Evolutionary conservation across 768 basidiomycete genomes (phyloP), one percentile per base, ranked within the genome.

Genomic region (Leccinum barrowsii): DNA sequence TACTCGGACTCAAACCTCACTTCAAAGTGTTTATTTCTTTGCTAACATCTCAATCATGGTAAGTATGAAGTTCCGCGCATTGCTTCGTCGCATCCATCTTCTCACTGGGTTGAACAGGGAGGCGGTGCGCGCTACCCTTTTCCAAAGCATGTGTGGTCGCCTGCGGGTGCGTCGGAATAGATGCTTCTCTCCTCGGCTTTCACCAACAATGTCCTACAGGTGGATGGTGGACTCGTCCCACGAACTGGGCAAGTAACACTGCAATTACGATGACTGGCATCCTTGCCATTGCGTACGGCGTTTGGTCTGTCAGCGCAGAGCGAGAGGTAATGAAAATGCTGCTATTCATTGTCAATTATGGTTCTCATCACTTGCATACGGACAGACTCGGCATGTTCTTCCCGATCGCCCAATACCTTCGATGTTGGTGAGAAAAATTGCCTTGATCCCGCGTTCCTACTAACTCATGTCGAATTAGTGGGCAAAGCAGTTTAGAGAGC

Each of bases 71-170:
- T 48, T 24, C 8, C 3, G 6, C n/a, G 5, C n/a, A 5, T 21
- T 30, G 12, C 4, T 21, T 28, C 24, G 5, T 57, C 12, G 2
- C 11, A 42, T 19, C 1, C 15, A 11, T 1, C 11, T 13, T 28
- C 52, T 66, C 24, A 66, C 35, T 7, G 8, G 10, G 2, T n/a
- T 21, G 13, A 5, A 19, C 57, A 92, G 90, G 90, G 90, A 49
- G 90, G 90, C 75, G 90, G 89, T 61, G 83, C 77, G 55, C 86
- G 92, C 76, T 97, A 92, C 80, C 92, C 94, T 8, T 97, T 88
- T 73, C 94, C 93, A 32, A 95, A 94, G 79, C 83, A 90, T 69
- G 94, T 97, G 56, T 98, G 93, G 92, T 89, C 93, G 22, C 94
- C 95, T 69, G 81, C 94, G 63, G 92, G 92, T 92, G 54, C 60